phyloP scores from a whole-genome alignment of 2,329 filamentous ascomycete genomes.

The Trichoderma aggressivum region DNA sequence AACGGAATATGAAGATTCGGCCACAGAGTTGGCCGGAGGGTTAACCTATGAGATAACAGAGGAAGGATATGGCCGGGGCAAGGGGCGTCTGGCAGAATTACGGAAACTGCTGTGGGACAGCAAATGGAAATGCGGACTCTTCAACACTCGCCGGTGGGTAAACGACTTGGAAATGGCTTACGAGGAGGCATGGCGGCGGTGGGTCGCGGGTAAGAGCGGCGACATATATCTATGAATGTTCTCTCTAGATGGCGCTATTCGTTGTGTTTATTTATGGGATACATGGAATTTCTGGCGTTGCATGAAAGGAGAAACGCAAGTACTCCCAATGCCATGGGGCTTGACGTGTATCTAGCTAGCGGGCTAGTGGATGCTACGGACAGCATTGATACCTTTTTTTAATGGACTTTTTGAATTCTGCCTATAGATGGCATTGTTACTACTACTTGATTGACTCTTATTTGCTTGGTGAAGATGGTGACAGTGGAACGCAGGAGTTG shows the following conservation, averaged over 20 bases:
- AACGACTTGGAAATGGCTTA: constrained; percentile 85
- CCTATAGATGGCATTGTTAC: neutral
- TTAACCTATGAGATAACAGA: constrained; percentile 54
- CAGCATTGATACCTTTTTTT: neutral
- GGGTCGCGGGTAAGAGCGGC: constrained; percentile 82
- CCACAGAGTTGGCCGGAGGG: constrained; percentile 62
- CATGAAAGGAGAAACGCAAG: neutral
- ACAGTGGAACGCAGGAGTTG: neutral
- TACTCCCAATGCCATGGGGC: neutral
- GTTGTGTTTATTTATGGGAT: neutral
- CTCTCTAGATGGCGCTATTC: neutral
- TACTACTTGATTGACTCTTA: neutral
- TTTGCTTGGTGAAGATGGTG: neutral
- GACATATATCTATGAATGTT: constrained; percentile 73
- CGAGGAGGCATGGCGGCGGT: constrained; percentile 80
- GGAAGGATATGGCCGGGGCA: constrained; percentile 49
- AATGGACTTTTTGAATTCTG: neutral
- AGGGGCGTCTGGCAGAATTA: constrained; percentile 72
- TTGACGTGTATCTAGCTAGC: neutral
- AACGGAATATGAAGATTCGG: constrained; percentile 77
- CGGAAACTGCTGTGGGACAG: constrained; percentile 77
- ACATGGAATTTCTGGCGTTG: neutral
- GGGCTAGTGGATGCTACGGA: neutral
- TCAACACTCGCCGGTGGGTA: constrained; percentile 91
- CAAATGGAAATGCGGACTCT: constrained; percentile 82